Evolutionary conservation across 2,329 filamentous ascomycete genomes (phyloP), one percentile per base, ranked within the genome.

Genomic region (Alternaria alternata): DNA sequence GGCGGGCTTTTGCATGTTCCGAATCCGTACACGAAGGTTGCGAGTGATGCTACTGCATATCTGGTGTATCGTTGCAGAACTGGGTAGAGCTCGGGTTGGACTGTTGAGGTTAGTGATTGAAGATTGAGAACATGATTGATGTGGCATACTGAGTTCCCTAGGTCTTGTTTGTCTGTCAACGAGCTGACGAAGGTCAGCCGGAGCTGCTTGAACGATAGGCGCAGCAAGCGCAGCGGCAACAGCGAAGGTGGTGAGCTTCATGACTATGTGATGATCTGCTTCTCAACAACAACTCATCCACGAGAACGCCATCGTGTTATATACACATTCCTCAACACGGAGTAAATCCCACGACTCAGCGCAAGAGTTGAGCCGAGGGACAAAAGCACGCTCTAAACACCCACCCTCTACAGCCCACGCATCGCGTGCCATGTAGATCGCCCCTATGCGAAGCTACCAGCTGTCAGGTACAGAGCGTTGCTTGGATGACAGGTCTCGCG

Each of bases 51-150:
- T 3, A 60, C 63, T 4, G 65, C 61, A 24, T 61, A 67, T 20
- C 61, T 53, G n/a, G 63, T 67, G 46, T 67, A 65, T 12, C 65
- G 53, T 42, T 64, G 63, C 5, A 65, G 48, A 5, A 57, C 26
- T 3, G 63, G 58, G 22, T 57, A 67, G 14, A 62, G 34, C 14
- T 26, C 38, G 1, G 65, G 51, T 2, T 65, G 48, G 3, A 67
- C 65, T 67, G 30, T 4, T 22, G 1, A 1, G 6, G 39, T 57
- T 9, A 59, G 61, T 38, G 7, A 49, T 20, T 20, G 26, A 12
- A 43, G 4, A 24, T 4, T 5, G 24, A 7, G 22, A 1, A 7
- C 22, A 14, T 32, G 2, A 7, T 1, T 30, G 6, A 16, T 22
- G 12, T 24, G 24, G 36, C 44, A 28, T 54, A 62, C 59, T 62